A percentile compares a stretch with the other conserved stretches of the same genome.
These are phyloP conservation scores for Purshia tridentata DNA, from an alignment of 306 rosid genomes.

Conservation along the genomic window DNA sequence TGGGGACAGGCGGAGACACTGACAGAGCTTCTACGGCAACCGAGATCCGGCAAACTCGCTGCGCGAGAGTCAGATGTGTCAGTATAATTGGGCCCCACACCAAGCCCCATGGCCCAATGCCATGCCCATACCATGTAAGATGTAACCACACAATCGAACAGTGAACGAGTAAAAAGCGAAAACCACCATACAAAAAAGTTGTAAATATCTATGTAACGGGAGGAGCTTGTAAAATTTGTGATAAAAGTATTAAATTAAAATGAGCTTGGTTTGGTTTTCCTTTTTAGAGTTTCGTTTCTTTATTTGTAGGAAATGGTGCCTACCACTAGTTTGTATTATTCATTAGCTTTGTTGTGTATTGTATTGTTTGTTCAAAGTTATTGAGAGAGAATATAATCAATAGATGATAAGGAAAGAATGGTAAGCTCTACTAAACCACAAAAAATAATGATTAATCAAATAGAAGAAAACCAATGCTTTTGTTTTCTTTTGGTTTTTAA, in stretches of 20 bases:
- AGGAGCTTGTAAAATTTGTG: constrained; percentile 49
- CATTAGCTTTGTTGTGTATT: not conserved
- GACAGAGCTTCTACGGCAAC: constrained; percentile 86
- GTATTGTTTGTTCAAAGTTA: not conserved
- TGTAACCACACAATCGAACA: constrained; percentile 22
- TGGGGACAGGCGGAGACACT: constrained; percentile 86
- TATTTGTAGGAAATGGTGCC: not conserved
- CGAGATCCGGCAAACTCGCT: constrained; percentile 76
- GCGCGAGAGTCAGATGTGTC: constrained; percentile 42
- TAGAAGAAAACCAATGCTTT: not conserved
- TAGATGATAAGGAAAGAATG: not conserved
- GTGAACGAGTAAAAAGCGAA: not conserved
- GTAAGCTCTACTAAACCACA: not conserved
- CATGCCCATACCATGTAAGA: constrained; percentile 3
- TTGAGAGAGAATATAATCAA: no score
- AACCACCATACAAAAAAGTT: constrained; percentile 10
- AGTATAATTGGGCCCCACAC: constrained; percentile 27
- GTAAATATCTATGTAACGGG: constrained; percentile 51
- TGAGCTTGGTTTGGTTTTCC: constrained; percentile 29
- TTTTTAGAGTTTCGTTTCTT: constrained; percentile 11
- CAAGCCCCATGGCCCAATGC: constrained; percentile 12
- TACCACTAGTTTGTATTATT: not conserved
- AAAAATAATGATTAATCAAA: not conserved
- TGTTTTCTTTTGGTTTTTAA: not conserved
- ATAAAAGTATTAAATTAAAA: constrained; percentile 13